Base-by-base conservation (phyloP, 2,329 filamentous ascomycete genomes). In the Penicillium verrucosum region DNA sequence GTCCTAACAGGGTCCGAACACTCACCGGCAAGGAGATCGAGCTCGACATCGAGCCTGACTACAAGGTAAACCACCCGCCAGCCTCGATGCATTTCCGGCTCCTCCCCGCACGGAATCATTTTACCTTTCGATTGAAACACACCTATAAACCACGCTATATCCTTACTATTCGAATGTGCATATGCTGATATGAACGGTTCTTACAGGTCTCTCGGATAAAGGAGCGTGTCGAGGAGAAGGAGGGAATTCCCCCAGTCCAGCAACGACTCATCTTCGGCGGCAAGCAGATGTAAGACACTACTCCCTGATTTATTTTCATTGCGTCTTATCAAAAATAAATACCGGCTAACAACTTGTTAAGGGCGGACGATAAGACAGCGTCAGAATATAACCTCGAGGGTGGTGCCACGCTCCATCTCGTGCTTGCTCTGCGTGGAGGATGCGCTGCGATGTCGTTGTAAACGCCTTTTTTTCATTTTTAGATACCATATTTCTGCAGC, bases 1-100 rank as follows among this genome's bases (percentile, higher is more conserved):
- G 50, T 51, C 14, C 14, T 32, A 41, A 42, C 68, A 99, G 93
- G 83, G 93, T 99, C 74, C 89, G 94, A 73, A 99, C 94, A 61
- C 87, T 99, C 63, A 97, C 94, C 63, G 94, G 94, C 72, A 97
- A 97, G 82, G 92, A 99, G 80, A 97, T 97, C 75, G 93, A 97
- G 82, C 86, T 99, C 69, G 92, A 97, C 73, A 96, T 99, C 73
- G 94, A 97, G 81, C 82, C 86, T 51, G 88, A 91, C 71, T 96
- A 96, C 83, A 96, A 92, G 84, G 92, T 95, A 45, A 59, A 52
- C 18, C 18, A n/a, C 46, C 30, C 43, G 18, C 40, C 12, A 37
- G n/a, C 32, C 40, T 34, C 16, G 36, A 38, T 30, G 36, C 21
- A 1, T 41, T 48, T 45, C 51, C 25, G 27, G 21, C 12, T 54